Conservation (phyloP, 805 yeast genomes). For the Lipomyces spencermartinsiae region DNA sequence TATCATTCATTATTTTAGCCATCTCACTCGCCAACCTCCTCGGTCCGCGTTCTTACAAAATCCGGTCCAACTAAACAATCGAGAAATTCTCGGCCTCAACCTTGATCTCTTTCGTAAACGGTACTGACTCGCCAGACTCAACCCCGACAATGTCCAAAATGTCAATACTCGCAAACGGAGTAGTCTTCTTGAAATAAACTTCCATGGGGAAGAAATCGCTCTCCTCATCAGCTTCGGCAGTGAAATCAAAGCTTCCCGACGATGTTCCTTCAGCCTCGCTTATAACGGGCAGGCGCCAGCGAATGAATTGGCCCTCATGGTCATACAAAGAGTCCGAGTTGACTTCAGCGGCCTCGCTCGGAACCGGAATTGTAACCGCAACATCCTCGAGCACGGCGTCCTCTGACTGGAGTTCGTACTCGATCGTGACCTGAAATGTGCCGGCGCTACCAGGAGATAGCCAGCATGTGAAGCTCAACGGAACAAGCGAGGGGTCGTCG, state of each 20-base stretch:
- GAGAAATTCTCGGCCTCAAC: conserved; percentile 49
- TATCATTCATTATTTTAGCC: neutral
- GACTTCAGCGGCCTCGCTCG: conserved; percentile 63
- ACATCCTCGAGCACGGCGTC: conserved; percentile 60
- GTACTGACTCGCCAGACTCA: conserved; percentile 58
- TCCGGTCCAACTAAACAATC: conserved; percentile 19
- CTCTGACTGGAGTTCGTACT: conserved; percentile 72
- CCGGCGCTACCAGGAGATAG: conserved; percentile 66
- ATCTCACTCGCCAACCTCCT: neutral
- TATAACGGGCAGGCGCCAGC: conserved; percentile 66
- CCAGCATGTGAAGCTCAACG: conserved; percentile 86
- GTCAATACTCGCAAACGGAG: conserved; percentile 69
- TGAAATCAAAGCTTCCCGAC: conserved; percentile 79
- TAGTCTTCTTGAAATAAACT: conserved; percentile 59
- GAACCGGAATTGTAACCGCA: conserved; percentile 67
- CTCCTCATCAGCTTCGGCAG: conserved; percentile 75
- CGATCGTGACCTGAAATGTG: conserved; percentile 77
- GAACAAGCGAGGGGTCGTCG: conserved; percentile 61
- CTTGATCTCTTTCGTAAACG: conserved; percentile 64
- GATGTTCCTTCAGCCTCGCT: conserved; percentile 55
- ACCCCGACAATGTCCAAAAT: conserved; percentile 63
- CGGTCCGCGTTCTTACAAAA: neutral
- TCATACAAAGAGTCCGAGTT: conserved; percentile 48
- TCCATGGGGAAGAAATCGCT: conserved; percentile 89
- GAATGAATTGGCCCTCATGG: conserved; percentile 70